phyloP scores from a whole-genome alignment of 2,329 filamentous ascomycete genomes.

The Alternaria burnsii region DNA sequence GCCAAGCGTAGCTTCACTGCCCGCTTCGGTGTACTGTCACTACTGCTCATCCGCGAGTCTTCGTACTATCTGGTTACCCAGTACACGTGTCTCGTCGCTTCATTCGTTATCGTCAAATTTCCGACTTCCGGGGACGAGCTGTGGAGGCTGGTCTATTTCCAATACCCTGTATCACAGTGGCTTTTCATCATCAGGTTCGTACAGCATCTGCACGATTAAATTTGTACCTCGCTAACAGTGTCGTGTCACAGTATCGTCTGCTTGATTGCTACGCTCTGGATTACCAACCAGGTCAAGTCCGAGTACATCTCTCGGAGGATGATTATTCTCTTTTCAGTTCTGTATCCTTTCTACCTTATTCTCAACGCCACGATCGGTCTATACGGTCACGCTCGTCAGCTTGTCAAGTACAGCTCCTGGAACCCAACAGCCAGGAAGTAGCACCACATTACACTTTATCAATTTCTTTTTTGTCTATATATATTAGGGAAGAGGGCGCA shows the following conservation, averaged over 20 bases:
- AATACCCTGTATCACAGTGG: conserved; percentile 60
- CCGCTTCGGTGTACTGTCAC: conserved; percentile 56
- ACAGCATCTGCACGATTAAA: conserved; percentile 10
- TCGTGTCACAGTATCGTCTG: conserved; percentile 49
- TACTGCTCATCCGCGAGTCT: conserved; percentile 57
- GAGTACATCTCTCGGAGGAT: conserved; percentile 55
- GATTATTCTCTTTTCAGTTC: conserved; percentile 55
- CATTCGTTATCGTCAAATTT: conserved; percentile 57
- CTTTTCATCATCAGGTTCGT: conserved; percentile 56
- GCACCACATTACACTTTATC: background rate
- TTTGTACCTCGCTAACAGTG: conserved; percentile 22
- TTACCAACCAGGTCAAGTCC: conserved; percentile 57
- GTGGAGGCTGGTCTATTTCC: conserved; percentile 57
- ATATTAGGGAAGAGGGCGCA: background rate
- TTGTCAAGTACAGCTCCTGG: conserved; percentile 58
- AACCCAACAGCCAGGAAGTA: conserved; percentile 57
- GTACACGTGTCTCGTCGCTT: conserved; percentile 57
- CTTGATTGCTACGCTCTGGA: conserved; percentile 56
- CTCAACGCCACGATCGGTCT: conserved; percentile 57
- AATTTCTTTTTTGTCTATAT: conserved; percentile 1
- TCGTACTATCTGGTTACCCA: conserved; percentile 61
- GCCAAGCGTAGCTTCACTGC: conserved; percentile 46
- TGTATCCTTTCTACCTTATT: conserved; percentile 57
- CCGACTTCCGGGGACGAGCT: conserved; percentile 51
- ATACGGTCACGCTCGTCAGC: conserved; percentile 58